Base-by-base conservation (phyloP, 768 basidiomycete genomes). In the Myochromella boudieri region DNA sequence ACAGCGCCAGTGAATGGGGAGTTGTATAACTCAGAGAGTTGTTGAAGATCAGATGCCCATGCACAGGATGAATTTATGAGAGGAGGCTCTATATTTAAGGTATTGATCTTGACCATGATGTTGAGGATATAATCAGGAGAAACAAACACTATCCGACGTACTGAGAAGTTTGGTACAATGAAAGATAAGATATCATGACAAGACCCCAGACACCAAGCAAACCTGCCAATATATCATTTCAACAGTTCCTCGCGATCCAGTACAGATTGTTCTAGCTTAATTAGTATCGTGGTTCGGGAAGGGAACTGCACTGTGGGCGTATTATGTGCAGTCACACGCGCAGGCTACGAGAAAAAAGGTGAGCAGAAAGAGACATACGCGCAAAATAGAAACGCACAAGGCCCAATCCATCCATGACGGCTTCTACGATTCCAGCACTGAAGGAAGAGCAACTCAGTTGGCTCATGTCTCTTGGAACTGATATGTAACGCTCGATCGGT, bases 381-480 rank as follows among this genome's bases (percentile, higher is more conserved):
- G 33, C 12, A 37, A 37, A 37, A 26, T 14, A 34, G 15, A 15
- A n/a, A 81, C 92, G 60, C 61, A 97, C 95, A 57, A 98, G 93
- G 48, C 92, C 91, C 20, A 95, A 74, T 1, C 93, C 94, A 62
- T 97, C 95, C 53, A 97, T 74, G 12, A 95, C 91, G 9, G 95
- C 97, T 68, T 99, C 97, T 10, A 99, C 95, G 39, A 99, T 85
- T 1, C 97, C 97, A 9, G 97, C 97, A 0, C 93, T 92, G 61
- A 95, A 89, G 2, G 97, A 97, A n/a, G 93, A 97, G 61, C 94
- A 97, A 58, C 89, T 95, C 29, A 99, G 76, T 59, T 89, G 85
- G 59, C 85, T 90, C 82, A 99, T 84, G 62, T 99, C 97, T 57
- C 82, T 83, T 17, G 97, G 97, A 11, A 98, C 89, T 24, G 93